phyloP scores from a whole-genome alignment of 805 yeast genomes.

The Yamadazyma sp. region DNA sequence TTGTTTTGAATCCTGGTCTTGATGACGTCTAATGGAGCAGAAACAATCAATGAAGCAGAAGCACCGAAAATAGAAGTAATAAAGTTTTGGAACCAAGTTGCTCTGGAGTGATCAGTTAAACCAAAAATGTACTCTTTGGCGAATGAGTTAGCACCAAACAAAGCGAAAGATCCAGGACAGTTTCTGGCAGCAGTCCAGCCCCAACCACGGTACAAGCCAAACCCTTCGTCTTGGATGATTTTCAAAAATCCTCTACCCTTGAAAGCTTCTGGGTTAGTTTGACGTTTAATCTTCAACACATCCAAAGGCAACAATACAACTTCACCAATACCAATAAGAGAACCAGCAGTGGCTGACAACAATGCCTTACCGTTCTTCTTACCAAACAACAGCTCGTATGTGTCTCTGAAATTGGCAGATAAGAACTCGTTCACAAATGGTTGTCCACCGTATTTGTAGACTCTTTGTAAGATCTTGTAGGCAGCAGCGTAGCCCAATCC shows the following conservation, averaged over 20 bases:
- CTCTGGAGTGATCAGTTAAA: slow-evolving; percentile 79
- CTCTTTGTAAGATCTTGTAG: slow-evolving; percentile 94
- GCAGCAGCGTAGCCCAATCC: slow-evolving; percentile 98
- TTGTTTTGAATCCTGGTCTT: slow-evolving; percentile 98
- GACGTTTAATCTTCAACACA: slow-evolving; percentile 96
- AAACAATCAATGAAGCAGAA: slow-evolving; percentile 90
- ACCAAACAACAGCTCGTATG: slow-evolving; percentile 79
- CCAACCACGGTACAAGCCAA: slow-evolving; percentile 95
- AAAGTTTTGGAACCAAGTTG: slow-evolving; percentile 95
- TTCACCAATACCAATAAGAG: slow-evolving; percentile 96
- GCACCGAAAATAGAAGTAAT: slow-evolving; percentile 96
- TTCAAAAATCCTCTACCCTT: slow-evolving; percentile 94
- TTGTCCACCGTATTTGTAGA: slow-evolving; percentile 98
- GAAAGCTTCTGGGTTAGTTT: slow-evolving; percentile 99
- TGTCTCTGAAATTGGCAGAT: slow-evolving; percentile 65
- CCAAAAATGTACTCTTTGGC: slow-evolving; percentile 95
- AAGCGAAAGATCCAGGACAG: slow-evolving; percentile 97
- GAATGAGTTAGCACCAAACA: slow-evolving; percentile 98
- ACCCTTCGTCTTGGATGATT: slow-evolving; percentile 87
- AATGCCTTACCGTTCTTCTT: slow-evolving; percentile 96
- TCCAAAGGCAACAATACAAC: slow-evolving; percentile 93
- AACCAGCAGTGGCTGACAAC: slow-evolving; percentile 96
- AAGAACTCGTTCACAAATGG: slow-evolving; percentile 96
- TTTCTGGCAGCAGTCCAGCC: slow-evolving; percentile 99
- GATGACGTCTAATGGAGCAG: slow-evolving; percentile 97